These are phyloP conservation scores for Sarocladium oryzae DNA, from an alignment of 2,329 filamentous ascomycete genomes.

Conservation along the genomic window DNA sequence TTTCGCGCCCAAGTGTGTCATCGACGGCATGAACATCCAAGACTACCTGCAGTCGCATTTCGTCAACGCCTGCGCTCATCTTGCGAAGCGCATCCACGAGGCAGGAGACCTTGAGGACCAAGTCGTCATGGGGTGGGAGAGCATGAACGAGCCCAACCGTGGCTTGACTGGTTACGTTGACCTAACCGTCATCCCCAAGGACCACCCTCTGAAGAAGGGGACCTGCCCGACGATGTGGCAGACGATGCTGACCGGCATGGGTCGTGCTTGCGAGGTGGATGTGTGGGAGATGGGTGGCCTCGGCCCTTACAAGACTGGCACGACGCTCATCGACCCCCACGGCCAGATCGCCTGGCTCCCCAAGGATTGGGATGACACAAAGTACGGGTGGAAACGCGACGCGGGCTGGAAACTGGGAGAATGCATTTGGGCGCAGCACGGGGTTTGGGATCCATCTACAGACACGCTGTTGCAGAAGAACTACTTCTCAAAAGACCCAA, in stretches of 20 bases:
- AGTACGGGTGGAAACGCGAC: constrained; percentile 87
- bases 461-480: constrained; percentile 76
- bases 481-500: constrained; percentile 78
- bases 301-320: constrained; percentile 85
- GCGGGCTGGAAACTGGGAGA: constrained; percentile 87
- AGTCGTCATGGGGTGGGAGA: constrained; percentile 92
- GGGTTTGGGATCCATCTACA: constrained; percentile 79
- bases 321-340: constrained; percentile 76
- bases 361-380: constrained; percentile 72
- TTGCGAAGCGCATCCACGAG: constrained; percentile 80
- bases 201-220: constrained; percentile 87
- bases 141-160: constrained; percentile 87
- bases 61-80: constrained; percentile 68
- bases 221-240: constrained; percentile 94
- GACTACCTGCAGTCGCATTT: constrained; percentile 90
- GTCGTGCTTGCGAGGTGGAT: constrained; percentile 80
- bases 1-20: constrained; percentile 93
- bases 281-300: constrained; percentile 92
- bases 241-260: constrained; percentile 84
- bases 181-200: constrained; percentile 71
- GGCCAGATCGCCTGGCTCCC: constrained; percentile 82
- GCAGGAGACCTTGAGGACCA: constrained; percentile 83
- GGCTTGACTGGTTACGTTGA: constrained; percentile 81
- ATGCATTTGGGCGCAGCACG: constrained; percentile 95
- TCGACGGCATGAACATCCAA: constrained; percentile 92